Percentiles rank a stretch among this genome's conserved stretches.
These are phyloP conservation scores for Capillidium heterosporum DNA, from an alignment of 371 early-diverging fungal species.

Conservation along the genomic window DNA sequence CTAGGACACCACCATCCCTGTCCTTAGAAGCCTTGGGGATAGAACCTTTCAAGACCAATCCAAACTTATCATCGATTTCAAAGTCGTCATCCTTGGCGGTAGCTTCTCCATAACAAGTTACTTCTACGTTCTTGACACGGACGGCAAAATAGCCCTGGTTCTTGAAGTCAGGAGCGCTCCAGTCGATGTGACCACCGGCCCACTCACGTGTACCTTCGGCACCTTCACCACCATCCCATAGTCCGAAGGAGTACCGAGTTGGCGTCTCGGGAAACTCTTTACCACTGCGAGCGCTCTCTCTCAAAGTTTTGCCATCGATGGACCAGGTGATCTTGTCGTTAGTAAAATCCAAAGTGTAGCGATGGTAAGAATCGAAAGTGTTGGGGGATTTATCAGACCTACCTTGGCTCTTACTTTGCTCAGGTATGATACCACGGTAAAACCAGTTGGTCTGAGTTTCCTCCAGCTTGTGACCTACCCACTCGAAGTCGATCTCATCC, in stretches of 20 bases:
- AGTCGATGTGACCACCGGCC: conserved; percentile 41
- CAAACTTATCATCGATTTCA: neutral
- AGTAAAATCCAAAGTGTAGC: conserved; percentile 30
- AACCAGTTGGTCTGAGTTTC: conserved; percentile 11
- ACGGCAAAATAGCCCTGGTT: neutral
- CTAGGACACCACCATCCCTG: neutral
- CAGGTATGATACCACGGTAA: neutral
- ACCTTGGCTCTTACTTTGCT: neutral
- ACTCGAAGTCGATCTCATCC: conserved; percentile 21
- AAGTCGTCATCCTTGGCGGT: neutral
- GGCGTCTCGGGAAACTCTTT: conserved; percentile 29
- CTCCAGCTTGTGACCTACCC: conserved; percentile 8
- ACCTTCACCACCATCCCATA: conserved; percentile 45
- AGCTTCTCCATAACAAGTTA: neutral
- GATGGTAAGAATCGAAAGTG: conserved; percentile 10
- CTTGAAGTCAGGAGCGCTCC: conserved; percentile 10
- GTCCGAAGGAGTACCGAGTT: conserved; percentile 31
- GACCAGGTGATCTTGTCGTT: conserved; percentile 28
- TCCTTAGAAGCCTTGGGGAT: neutral
- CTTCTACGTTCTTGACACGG: neutral
- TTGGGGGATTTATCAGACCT: neutral
- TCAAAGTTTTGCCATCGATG: conserved; percentile 22
- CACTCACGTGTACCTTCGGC: conserved; percentile 32
- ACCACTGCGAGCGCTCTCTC: conserved; percentile 21
- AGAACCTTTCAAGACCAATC: neutral